Base-by-base conservation (phyloP, 495 filamentous ascomycete species). In the Hypoxylon fragiforme region DNA sequence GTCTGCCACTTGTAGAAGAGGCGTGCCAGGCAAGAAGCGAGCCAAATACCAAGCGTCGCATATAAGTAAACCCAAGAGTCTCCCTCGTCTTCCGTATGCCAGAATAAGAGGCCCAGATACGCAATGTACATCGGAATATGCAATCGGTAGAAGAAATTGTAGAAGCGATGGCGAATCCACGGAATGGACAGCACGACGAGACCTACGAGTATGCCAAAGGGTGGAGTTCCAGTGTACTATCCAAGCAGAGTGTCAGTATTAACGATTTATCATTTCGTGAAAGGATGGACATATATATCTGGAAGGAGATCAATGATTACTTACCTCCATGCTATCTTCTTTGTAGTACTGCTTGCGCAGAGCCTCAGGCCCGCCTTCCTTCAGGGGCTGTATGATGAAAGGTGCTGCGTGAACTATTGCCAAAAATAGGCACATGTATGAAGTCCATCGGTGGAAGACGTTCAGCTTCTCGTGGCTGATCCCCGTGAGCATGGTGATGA, bases 51-150 rank as follows among this genome's bases (percentile, higher is more conserved):
- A 21, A 86, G 62, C 0, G 87, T 88, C 4, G 85, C 80, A 66
- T 79, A 89, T 4, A 91, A 75, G 55, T 91, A 91, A 57, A 79
- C 73, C 88, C 88, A 91, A n/a, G 87, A 88, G 15, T 80, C 82
- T 7, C 89, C 73, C 64, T 85, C 87, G 54, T 90, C 86, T 45
- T 82, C 76, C 54, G 82, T 87, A 63, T 91, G 88, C 88, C 88
- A 91, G 67, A 91, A 88, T 7, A 91, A 72, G 74, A 90, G 82
- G 1, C 75, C 86, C 13, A 91, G 67, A 60, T 85, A 88, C 3
- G 85, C 72, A 18, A 88, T 76, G 0, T 87, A 81, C 12, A 84
- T 77, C 0, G 85, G 81, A 4, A 88, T 81, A 57, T 91, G 88
- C 7, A 86, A 59, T 28, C 81, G 69, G 11, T 87, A 77, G 57